A percentile compares a stretch with the other conserved stretches of the same genome.
These are phyloP conservation scores for Aspergillus calidoustus DNA, from an alignment of 2,329 filamentous ascomycete species.

Conservation along the genomic window DNA sequence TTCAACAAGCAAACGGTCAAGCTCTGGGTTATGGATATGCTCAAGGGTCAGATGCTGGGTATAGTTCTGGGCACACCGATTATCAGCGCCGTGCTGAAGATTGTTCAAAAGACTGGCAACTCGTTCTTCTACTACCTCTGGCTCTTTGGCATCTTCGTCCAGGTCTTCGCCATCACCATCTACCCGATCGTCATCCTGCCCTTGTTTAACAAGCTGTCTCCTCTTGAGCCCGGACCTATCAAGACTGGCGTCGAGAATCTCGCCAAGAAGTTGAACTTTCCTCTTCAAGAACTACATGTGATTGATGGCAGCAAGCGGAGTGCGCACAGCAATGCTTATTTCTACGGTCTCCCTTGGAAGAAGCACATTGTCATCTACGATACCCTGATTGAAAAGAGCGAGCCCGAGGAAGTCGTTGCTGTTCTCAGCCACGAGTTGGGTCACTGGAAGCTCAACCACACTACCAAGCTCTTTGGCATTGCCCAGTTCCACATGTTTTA, in stretches of 20 bases:
- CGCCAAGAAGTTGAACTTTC: conserved; percentile 83
- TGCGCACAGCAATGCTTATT: conserved; percentile 90
- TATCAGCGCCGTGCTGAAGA: conserved; percentile 88
- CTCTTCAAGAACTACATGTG: conserved; percentile 88
- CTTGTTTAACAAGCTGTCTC: conserved; percentile 97
- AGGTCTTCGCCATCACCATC: conserved; percentile 93
- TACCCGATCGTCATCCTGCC: conserved; percentile 94
- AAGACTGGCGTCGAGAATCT: conserved; percentile 87
- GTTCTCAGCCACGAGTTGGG: conserved; percentile 95
- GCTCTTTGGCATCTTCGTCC: conserved; percentile 86
- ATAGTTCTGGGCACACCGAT: conserved; percentile 83
- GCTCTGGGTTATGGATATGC: conserved; percentile 84
- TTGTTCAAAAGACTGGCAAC: conserved; percentile 90
- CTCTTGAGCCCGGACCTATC: conserved; percentile 81
- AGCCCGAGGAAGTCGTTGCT: conserved; percentile 88
- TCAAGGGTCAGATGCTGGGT: conserved; percentile 86
- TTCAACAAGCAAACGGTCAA: conserved; percentile 98
- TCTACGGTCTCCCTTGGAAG: conserved; percentile 98
- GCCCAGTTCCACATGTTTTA: conserved; percentile 94
- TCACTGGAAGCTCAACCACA: conserved; percentile 96
- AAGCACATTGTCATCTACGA: conserved; percentile 99
- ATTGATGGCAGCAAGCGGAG: conserved; percentile 91
- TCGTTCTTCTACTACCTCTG: conserved; percentile 98
- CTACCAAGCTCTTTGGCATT: conserved; percentile 86
- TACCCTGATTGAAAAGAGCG: conserved; percentile 93